Base-by-base conservation (phyloP, 495 filamentous ascomycete genomes). In the Neurospora sp. region DNA sequence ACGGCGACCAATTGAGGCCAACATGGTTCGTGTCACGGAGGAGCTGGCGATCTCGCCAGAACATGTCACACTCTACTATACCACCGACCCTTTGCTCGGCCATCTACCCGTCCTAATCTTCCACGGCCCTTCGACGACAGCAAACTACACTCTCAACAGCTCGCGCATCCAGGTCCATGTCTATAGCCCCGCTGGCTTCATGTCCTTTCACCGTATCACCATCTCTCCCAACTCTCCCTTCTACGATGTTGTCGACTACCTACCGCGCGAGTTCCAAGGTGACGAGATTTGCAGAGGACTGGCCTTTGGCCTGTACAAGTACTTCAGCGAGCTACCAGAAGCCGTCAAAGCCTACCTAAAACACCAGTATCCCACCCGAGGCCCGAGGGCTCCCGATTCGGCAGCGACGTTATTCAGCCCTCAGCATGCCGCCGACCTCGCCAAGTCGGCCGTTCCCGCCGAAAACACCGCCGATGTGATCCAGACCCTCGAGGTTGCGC, bases 161-260 rank as follows among this genome's bases (percentile, higher is more conserved):
- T 96, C 93, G 65, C 91, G 95, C 74, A 93, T 98, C 74, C 95
- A 98, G 84, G 89, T 93, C 72, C 94, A 98, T 82, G 86, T 98
- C 81, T 93, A 95, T 84, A 92, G 91, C 71, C 88, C 93, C 3
- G 95, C 93, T 65, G 96, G 96, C 69, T 91, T 95, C 71, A 89
- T 92, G 74, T 93, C 91, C 71, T 98, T 94, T 79, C 89, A 92
- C 73, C 93, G 96, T 75, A 88, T 99, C 74, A 95, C 93, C 14
- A 89, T 98, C 70, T 96, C 96, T 31, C 95, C 94, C 31, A 94
- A 90, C 72, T 97, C 95, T n/a, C 90, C 96, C n/a, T 89, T 96
- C 73, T 99, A 98, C 80, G 89, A 90, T 72, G 94, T 94, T 39
- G 94, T 99, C 78, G 90, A 91, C 78, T 89, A 96, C 78, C 87